These are phyloP conservation scores for Mallotus repandus DNA, from an alignment of 441 rosid species.

Conservation along the genomic window DNA sequence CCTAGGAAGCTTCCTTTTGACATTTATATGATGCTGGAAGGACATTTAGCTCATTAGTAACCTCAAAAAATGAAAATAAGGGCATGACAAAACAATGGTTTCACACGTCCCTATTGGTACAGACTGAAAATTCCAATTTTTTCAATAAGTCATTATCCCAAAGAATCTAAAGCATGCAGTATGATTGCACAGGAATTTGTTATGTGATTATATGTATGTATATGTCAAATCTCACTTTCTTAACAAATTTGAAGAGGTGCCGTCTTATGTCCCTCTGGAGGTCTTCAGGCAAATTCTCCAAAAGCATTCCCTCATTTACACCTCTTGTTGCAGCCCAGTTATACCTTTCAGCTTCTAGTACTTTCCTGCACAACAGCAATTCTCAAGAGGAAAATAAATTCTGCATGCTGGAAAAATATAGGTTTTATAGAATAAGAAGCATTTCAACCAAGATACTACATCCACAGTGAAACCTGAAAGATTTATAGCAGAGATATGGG, in stretches of 20 bases:
- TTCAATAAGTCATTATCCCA: not conserved
- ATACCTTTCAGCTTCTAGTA: constrained; percentile 76
- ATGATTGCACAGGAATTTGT: not conserved
- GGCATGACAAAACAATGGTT: not conserved
- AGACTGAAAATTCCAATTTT: not conserved
- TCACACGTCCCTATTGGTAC: not conserved
- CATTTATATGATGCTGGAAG: no score
- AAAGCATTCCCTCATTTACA: constrained; percentile 67
- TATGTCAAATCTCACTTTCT: constrained; percentile 45
- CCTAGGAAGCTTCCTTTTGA: no score
- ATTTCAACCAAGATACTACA: not conserved
- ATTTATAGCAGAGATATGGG: no score
- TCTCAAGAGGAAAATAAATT: constrained; percentile 1
- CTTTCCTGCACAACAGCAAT: constrained; percentile 50
- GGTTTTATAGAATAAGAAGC: not conserved
- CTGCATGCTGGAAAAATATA: not conserved
- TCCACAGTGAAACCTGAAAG: not conserved
- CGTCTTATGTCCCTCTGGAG: constrained; percentile 84
- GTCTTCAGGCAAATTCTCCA: constrained; percentile 85
- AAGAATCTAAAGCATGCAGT: not conserved
- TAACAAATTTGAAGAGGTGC: constrained; percentile 80
- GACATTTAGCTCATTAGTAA: no score
- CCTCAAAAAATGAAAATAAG: no score
- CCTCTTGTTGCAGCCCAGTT: constrained; percentile 96
- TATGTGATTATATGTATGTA: not conserved